Evolutionary conservation across 768 basidiomycete genomes (phyloP).

Genomic region (Butyriboletus loyo): DNA sequence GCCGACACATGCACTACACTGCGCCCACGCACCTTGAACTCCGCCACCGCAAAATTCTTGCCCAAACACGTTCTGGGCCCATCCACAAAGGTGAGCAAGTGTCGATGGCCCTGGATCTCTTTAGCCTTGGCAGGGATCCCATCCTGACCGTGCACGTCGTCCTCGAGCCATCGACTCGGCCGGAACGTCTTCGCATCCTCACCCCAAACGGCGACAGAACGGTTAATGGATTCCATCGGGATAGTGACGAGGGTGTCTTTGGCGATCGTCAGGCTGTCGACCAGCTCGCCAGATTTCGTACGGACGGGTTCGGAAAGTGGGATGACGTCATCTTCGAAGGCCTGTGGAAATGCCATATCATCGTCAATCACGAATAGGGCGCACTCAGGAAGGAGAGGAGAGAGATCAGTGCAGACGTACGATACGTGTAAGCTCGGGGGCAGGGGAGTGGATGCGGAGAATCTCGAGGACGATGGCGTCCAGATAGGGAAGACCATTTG

Average conservation of each 20-base stretch:
- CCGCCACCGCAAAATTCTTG: constrained; percentile 42
- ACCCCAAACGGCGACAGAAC: constrained; percentile 57
- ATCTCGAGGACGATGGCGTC: constrained; percentile 47
- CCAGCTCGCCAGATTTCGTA: constrained; percentile 36
- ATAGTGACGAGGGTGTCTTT: constrained; percentile 45
- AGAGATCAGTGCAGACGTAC: neutral
- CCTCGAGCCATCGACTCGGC: constrained; percentile 61
- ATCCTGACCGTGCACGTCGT: constrained; percentile 9
- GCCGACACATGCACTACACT: neutral
- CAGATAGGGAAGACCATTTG: constrained; percentile 48
- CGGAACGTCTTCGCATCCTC: constrained; percentile 53
- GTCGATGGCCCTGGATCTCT: constrained; percentile 46
- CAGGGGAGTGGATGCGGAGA: constrained; percentile 23
- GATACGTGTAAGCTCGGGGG: neutral
- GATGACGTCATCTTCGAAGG: constrained; percentile 53
- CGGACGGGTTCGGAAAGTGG: too few species aligned
- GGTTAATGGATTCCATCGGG: constrained; percentile 48
- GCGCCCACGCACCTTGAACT: constrained; percentile 29
- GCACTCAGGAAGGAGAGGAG: constrained; percentile 23
- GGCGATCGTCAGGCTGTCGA: constrained; percentile 40
- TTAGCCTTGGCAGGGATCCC: constrained; percentile 30
- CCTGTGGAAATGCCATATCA: constrained; percentile 24
- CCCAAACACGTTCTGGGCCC: constrained; percentile 50
- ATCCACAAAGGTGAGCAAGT: constrained; percentile 51
- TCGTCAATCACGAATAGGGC: neutral